phyloP scores from a whole-genome alignment of 441 rosid species.

The Aquilaria agallochum region DNA sequence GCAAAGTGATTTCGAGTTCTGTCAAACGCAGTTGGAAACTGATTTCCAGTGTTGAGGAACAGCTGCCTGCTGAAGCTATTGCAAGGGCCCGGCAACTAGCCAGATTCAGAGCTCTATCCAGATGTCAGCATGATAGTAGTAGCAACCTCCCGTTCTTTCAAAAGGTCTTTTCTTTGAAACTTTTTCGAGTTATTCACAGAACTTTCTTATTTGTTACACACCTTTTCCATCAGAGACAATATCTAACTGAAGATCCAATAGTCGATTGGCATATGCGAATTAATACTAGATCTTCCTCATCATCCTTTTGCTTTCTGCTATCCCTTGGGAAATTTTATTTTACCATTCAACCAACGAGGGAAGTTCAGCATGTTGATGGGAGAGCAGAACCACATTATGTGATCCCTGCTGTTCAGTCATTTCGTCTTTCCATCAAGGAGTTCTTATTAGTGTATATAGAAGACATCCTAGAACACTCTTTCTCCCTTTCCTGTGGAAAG shows the following conservation, averaged over 20 bases:
- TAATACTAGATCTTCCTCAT: constrained; percentile 29
- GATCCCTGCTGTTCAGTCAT: constrained; percentile 39
- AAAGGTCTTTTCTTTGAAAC: constrained; percentile 17
- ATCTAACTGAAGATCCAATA: constrained; percentile 29
- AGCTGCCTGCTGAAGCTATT: constrained; percentile 77
- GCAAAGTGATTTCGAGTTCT: constrained; percentile 35
- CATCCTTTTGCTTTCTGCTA: constrained; percentile 34
- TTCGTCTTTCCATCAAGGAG: constrained; percentile 53
- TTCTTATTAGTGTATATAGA: constrained; percentile 40
- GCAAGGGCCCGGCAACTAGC: constrained; percentile 83
- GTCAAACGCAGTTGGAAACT: constrained; percentile 55
- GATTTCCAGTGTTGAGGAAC: constrained; percentile 58
- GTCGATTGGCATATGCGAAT: constrained; percentile 25
- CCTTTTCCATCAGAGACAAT: constrained; percentile 26
- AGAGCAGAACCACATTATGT: constrained; percentile 32
- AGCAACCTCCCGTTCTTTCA: constrained; percentile 23
- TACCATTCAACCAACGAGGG: constrained; percentile 34
- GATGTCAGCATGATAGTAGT: constrained; percentile 32
- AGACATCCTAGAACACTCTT: constrained; percentile 42
- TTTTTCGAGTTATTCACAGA: constrained; percentile 31
- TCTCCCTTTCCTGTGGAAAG: constrained; percentile 59
- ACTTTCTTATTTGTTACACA: constrained; percentile 25
- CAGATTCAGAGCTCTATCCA: constrained; percentile 46
- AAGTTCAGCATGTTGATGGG: constrained; percentile 27
- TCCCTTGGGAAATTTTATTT: constrained; percentile 50